Base-by-base conservation (phyloP, 1,284 basidiomycete genomes). In the Anthracocystis panici-leucophaei region DNA sequence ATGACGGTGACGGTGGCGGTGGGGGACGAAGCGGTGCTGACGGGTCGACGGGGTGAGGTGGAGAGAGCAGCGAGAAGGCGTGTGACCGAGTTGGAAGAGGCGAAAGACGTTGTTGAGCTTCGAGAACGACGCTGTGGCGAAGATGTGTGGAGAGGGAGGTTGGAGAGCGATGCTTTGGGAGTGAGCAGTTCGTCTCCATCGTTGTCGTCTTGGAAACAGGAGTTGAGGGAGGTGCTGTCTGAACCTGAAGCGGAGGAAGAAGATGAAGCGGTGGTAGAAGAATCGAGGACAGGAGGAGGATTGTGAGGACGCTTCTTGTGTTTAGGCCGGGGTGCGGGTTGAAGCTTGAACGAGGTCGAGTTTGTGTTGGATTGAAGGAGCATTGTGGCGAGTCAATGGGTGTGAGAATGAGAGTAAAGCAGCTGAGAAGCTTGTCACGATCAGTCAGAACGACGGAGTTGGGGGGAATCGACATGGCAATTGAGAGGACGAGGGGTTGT, bases 281-380 rank as follows among this genome's bases (percentile, higher is more conserved):
- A 18, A 1, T 7, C 21, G 7, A 27, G 45, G 16, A 40, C 10
- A 12, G 48, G 20, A 12, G 64, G 53, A 33, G 66, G 55, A 12
- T 59, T 52, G 11, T 42, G 57, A 12, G 55, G 55, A 31, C 70
- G 64, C 56, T 67, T 73, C 40, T 61, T 70, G 35, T 42, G 33
- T 35, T 64, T 67, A 21, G 60, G 70, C n/a, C 60, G 65, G 23
- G 70, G 70, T 8, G 70, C 70, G 14, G 70, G 70, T 27, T 73
- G 70, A 16, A 73, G 65, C 38, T 65, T 67, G 65, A 73, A 73
- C 16, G 54, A 52, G 14, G 20, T 12, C 5, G 57, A 44, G 48
- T 60, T 50, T 7, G 57, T 60, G 23, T 70, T 70, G 21, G 67
- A 70, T 14, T 64, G 62, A 3, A 70, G 62, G 8, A 65, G 54